phyloP scores from a whole-genome alignment of 345 rosid species.

The Ricinus communis region DNA sequence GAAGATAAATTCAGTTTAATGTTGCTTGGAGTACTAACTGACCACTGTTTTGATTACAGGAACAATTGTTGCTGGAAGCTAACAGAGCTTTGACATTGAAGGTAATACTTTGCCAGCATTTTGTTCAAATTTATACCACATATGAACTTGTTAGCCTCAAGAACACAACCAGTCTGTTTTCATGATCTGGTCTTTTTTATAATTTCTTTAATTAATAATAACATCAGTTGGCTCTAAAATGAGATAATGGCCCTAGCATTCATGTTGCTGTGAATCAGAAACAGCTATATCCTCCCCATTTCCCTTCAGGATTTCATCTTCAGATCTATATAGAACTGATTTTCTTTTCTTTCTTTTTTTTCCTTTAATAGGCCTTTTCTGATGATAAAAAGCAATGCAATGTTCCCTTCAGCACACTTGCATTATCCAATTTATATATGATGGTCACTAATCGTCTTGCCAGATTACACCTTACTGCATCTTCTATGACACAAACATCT shows the following conservation, averaged over 20 bases:
- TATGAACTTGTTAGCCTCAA: not conserved
- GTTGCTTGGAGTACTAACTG: conserved; percentile 7
- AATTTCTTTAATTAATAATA: not conserved
- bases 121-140: not conserved
- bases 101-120: conserved; percentile 39
- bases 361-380: too few relatives aligned
- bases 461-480: too few relatives aligned
- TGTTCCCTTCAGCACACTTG: not conserved
- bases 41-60: conserved; percentile 39
- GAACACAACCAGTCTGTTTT: not conserved
- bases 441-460: too few relatives aligned
- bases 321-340: too few relatives aligned
- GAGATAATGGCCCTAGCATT: not conserved
- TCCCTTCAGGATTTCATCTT: not conserved
- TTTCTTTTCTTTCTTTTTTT: too few relatives aligned
- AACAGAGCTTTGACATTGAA: conserved; percentile 78
- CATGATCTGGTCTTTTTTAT: not conserved
- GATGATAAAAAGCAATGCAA: too few relatives aligned
- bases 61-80: conserved; percentile 76
- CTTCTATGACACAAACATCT: too few relatives aligned
- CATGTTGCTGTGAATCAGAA: not conserved
- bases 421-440: not conserved
- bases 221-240: not conserved
- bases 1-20: not conserved
- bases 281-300: too few relatives aligned